A percentile compares a stretch with the other conserved stretches of the same genome.
phyloP scores from a whole-genome alignment of 192 early-diverging fungal species.

The Glomus cerebriforme region DNA sequence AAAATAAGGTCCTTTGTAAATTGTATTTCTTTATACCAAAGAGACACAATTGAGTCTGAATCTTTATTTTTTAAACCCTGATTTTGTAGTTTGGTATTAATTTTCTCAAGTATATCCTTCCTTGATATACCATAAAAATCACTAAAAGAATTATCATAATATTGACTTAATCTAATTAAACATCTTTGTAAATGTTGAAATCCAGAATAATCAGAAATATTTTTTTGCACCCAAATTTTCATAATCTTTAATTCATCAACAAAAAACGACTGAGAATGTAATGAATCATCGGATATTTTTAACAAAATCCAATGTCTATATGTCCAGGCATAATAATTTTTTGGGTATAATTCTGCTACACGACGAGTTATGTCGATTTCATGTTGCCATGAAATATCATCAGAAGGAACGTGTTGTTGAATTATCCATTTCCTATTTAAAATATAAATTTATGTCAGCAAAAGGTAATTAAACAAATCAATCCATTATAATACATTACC shows the following conservation, averaged over 20 bases:
- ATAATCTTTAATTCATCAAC: constrained; percentile 37
- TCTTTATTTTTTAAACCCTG: background rate
- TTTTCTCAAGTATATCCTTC: constrained; percentile 5
- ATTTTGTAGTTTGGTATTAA: background rate
- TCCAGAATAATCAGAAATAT: constrained; percentile 54
- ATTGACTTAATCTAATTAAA: constrained; percentile 25
- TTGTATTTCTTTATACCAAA: constrained; percentile 39
- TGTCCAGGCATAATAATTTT: constrained; percentile 57
- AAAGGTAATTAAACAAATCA: background rate
- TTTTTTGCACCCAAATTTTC: constrained; percentile 39
- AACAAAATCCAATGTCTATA: constrained; percentile 52
- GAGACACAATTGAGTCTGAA: constrained; percentile 5
- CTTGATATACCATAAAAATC: constrained; percentile 32
- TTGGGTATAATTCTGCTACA: constrained; percentile 48
- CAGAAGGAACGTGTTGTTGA: background rate
- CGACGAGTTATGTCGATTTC: constrained; percentile 38
- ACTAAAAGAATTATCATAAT: background rate
- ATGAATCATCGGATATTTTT: constrained; percentile 24
- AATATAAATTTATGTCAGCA: constrained; percentile 1
- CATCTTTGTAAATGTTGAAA: constrained; percentile 48
- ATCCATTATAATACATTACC: constrained; percentile 27
- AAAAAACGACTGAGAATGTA: constrained; percentile 25
- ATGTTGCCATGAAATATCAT: constrained; percentile 33
- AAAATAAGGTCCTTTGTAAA: constrained; percentile 35
- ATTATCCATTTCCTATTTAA: constrained; percentile 17